Conservation (phyloP, 1,139 yeast genomes). For the Yamadazyma kanchanaburiensis region DNA sequence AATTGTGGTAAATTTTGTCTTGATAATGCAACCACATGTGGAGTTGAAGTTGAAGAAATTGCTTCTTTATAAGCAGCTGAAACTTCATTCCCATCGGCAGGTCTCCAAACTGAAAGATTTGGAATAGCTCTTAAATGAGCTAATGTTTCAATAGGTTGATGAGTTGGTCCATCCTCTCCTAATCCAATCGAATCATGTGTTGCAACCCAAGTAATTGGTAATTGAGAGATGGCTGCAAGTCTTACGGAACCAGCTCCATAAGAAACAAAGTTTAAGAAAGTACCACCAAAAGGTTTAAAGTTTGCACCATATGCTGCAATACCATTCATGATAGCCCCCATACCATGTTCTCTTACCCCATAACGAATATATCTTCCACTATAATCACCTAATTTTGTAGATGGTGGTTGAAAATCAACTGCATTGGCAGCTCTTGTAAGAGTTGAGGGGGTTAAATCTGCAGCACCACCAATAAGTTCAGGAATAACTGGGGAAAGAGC, state of each 20-base stretch:
- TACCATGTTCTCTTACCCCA: slow-evolving; percentile 35
- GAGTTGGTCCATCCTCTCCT: slow-evolving; percentile 40
- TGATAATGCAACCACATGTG: slow-evolving; percentile 15
- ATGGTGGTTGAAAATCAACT: slow-evolving; percentile 23
- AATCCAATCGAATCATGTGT: slow-evolving; percentile 37
- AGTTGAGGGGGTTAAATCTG: slow-evolving; percentile 25
- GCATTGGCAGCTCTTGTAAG: slow-evolving; percentile 20
- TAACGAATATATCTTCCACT: slow-evolving; percentile 26
- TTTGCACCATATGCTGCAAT: slow-evolving; percentile 32
- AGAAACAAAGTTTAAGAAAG: slow-evolving; percentile 33
- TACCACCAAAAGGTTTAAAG: slow-evolving; percentile 29
- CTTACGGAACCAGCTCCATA: slow-evolving; percentile 36
- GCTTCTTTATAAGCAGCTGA: slow-evolving; percentile 28
- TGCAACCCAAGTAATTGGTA: slow-evolving; percentile 32
- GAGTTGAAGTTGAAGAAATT: slow-evolving; percentile 15
- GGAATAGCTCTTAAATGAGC: slow-evolving; percentile 32
- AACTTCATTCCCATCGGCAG: slow-evolving; percentile 24
- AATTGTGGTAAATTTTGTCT: slow-evolving; percentile 23
- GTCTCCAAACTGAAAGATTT: slow-evolving; percentile 24
- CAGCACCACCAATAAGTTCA: slow-evolving; percentile 21
- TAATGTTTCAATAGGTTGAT: slow-evolving; percentile 32
- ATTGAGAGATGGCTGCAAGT: slow-evolving; percentile 26
- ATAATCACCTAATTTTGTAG: slow-evolving; percentile 18
- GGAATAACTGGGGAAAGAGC: slow-evolving; percentile 16
- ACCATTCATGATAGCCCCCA: slow-evolving; percentile 33